Conservation (phyloP, 2,329 filamentous ascomycete species). For the Aspergillus latus region DNA sequence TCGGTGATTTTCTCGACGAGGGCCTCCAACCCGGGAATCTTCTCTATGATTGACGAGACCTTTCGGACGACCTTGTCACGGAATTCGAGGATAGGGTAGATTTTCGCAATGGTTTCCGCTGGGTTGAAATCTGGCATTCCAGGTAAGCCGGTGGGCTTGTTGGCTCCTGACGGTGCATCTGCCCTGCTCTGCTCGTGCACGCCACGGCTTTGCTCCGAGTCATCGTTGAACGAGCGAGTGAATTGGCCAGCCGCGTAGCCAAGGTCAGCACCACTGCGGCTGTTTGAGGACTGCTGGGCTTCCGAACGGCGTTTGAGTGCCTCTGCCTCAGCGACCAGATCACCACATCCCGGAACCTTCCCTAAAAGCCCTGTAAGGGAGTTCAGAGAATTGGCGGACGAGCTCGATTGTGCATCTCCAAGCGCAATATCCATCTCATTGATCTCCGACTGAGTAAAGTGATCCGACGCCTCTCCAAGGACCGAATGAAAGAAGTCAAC, state of each 20-base stretch:
- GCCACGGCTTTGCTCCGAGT: conserved; percentile 8
- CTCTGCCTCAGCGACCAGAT: conserved; percentile 66
- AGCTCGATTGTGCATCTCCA: conserved; percentile 62
- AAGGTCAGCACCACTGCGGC: conserved; percentile 33
- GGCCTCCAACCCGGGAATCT: conserved; percentile 84
- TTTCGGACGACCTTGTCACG: conserved; percentile 88
- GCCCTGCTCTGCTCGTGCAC: conserved; percentile 15
- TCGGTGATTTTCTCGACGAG: conserved; percentile 94
- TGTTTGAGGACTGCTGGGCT: conserved; percentile 63
- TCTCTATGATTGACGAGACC: conserved; percentile 81
- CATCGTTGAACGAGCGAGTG: conserved; percentile 18
- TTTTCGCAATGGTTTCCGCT: conserved; percentile 72
- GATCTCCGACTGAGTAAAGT: conserved; percentile 81
- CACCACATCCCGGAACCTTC: conserved; percentile 72
- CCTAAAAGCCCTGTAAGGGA: conserved; percentile 72
- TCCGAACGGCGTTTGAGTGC: conserved; percentile 61
- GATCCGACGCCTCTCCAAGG: conserved; percentile 72
- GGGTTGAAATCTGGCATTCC: conserved; percentile 77
- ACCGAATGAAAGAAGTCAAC: conserved; percentile 84
- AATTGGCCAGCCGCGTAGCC: conserved; percentile 29
- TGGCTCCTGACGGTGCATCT: conserved; percentile 24
- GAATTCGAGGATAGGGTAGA: conserved; percentile 93
- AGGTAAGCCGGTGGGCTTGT: conserved; percentile 55
- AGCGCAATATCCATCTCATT: conserved; percentile 76
- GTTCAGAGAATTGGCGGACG: conserved; percentile 44